These are phyloP conservation scores for Tetrahymena elliotti DNA, from an alignment of 73 alveolate species.

Conservation along the genomic window DNA sequence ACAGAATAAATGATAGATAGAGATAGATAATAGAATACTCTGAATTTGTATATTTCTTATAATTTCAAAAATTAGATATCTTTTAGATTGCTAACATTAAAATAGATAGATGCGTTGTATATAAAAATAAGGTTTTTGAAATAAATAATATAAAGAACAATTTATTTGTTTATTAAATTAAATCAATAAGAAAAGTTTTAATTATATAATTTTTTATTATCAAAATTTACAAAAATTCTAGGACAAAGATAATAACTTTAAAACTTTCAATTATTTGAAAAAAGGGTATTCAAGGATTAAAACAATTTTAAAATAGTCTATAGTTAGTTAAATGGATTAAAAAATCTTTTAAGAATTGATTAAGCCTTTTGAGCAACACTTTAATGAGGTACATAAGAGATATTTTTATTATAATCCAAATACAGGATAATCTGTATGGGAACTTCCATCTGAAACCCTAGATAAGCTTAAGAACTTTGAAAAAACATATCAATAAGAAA, in stretches of 20 bases:
- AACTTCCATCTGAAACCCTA: conserved; percentile 59
- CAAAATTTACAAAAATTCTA: not conserved
- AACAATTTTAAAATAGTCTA: not conserved
- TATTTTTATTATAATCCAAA: conserved; percentile 83
- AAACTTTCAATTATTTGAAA: too few relatives aligned
- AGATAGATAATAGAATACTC: too few relatives aligned
- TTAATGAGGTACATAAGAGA: conserved; percentile 64
- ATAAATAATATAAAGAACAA: too few relatives aligned
- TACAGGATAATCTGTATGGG: conserved; percentile 86
- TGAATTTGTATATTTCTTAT: too few relatives aligned
- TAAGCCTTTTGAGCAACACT: conserved; percentile 37
- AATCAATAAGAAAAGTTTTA: not conserved
- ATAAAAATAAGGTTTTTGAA: too few relatives aligned
- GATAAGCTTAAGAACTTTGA: conserved; percentile 9
- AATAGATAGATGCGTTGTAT: not conserved
- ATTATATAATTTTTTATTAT: too few relatives aligned
- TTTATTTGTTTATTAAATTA: too few relatives aligned
- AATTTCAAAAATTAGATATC: too few relatives aligned
- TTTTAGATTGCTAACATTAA: too few relatives aligned
- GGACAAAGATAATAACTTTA: not conserved
- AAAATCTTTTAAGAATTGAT: conserved; percentile 9
- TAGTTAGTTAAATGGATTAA: not conserved
- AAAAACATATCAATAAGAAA: conserved; percentile 16
- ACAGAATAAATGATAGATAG: too few relatives aligned
- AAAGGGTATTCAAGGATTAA: not conserved